phyloP scores from a whole-genome alignment of 2,329 filamentous ascomycete species.

The Aspergillus carbonarius region DNA sequence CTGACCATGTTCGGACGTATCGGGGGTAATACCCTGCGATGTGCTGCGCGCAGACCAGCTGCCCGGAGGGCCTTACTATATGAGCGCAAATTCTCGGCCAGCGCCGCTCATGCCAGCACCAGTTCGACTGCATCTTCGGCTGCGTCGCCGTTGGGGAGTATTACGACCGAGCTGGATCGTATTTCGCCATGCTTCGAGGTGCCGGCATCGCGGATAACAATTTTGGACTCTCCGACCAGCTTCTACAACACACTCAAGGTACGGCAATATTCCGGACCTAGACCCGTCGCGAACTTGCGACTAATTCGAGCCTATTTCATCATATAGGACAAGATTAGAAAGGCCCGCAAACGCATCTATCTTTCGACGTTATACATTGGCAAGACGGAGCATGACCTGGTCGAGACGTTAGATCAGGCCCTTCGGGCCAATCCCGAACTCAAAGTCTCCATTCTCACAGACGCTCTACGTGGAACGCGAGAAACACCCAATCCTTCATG shows the following conservation, averaged over 20 bases:
- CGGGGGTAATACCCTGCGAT: constrained; percentile 39
- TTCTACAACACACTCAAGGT: constrained; percentile 94
- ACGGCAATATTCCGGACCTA: neutral
- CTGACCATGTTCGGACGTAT: constrained; percentile 40
- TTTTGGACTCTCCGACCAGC: constrained; percentile 76
- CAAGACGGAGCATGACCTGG: constrained; percentile 85
- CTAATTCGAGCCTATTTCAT: constrained; percentile 6
- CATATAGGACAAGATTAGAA: constrained; percentile 71
- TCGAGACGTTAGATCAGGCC: constrained; percentile 73
- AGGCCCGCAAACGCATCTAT: constrained; percentile 77
- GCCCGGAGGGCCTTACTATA: constrained; percentile 31
- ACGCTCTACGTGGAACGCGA: constrained; percentile 85
- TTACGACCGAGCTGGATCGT: constrained; percentile 76
- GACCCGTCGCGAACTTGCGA: neutral
- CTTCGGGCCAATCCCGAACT: constrained; percentile 72
- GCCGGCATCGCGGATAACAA: constrained; percentile 72
- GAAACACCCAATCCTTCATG: constrained; percentile 84
- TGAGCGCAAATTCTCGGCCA: constrained; percentile 40
- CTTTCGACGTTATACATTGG: constrained; percentile 97
- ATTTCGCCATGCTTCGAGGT: constrained; percentile 90
- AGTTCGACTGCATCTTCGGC: constrained; percentile 28
- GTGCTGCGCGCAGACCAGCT: constrained; percentile 31
- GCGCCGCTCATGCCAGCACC: constrained; percentile 23
- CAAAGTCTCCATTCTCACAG: constrained; percentile 83
- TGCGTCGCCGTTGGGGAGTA: constrained; percentile 54